Base-by-base conservation (phyloP, 2,329 filamentous ascomycete genomes). In the Fusarium longipes region DNA sequence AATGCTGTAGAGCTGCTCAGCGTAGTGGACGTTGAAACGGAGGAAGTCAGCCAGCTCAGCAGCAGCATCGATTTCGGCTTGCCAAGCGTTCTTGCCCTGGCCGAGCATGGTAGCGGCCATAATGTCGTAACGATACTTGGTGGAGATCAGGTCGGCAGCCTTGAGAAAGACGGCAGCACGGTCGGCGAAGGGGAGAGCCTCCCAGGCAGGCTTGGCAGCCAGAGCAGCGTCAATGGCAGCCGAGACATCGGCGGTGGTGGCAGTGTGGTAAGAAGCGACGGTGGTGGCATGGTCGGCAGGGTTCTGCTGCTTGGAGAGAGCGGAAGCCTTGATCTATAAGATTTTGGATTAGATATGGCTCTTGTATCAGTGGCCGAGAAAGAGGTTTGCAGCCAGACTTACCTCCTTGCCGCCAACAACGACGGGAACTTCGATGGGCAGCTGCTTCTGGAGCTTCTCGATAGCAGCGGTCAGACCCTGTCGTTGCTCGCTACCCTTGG, bases 71-170 rank as follows among this genome's bases (percentile, higher is more conserved):
- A 98, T 98, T 85, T 99, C 95, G n/a, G 96, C 95, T 81, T 99
- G 95, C 93, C 93, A 98, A 45, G 93, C 93, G 78, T 97, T 98
- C 87, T 98, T 98, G 74, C 96, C 95, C 81, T 99, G 95, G 63
- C 95, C 96, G 30, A 97, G 84, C 88, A 98, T 97, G 15, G 96
- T 97, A 42, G 93, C 89, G 9, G 96, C 95, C 92, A 98, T 97
- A 73, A 99, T 88, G 57, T 97, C 93, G 81, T 97, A 97, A 76
- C 96, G 88, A 82, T 99, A 98, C 82, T 98, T 98, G 68, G 87
- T 91, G 54, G 91, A 84, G 71, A 99, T 88, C 65, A 99, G 84
- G 77, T 98, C 94, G 32, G 95, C 95, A 5, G 96, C 95, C 85
- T 97, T 97, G 75, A 98, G 87, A 83, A 98, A 98, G 76, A 99